phyloP scores from a whole-genome alignment of 1,139 yeast genomes.

The Yamadazyma conglobata region DNA sequence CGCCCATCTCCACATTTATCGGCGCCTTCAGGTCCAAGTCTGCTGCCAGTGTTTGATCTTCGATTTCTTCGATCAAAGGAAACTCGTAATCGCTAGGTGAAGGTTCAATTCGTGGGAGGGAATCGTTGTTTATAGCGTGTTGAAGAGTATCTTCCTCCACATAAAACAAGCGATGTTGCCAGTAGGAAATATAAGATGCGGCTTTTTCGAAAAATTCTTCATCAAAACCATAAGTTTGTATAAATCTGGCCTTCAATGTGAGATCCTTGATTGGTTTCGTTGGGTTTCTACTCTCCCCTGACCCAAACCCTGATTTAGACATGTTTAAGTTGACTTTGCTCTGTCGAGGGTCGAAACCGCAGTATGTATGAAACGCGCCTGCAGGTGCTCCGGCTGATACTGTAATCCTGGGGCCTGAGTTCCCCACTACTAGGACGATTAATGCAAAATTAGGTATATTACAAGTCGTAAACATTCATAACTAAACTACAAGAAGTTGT shows the following conservation, averaged over 20 bases:
- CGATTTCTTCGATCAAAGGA: constrained; percentile 3
- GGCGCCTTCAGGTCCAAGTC: constrained; percentile 2
- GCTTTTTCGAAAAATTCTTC: constrained; percentile 24
- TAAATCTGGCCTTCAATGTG: constrained; percentile 34
- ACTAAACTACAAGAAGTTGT: constrained; percentile 24
- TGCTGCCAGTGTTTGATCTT: no score
- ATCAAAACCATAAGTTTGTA: constrained; percentile 34
- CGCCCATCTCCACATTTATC: constrained; percentile 3
- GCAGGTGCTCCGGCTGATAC: no score
- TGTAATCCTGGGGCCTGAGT: no score
- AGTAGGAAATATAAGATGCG: constrained; percentile 26
- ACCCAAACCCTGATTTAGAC: neutral
- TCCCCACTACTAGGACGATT: no score
- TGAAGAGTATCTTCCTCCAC: constrained; percentile 24
- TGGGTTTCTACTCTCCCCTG: constrained; percentile 4
- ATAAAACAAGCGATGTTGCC: constrained; percentile 35
- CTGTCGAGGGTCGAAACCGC: no score
- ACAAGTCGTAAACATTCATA: no score
- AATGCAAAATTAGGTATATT: no score
- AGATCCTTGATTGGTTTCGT: constrained; percentile 17
- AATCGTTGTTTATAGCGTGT: constrained; percentile 3
- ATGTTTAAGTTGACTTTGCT: no score
- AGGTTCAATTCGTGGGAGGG: neutral
- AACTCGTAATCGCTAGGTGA: neutral
- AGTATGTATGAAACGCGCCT: no score